Percentiles rank a stretch among this genome's conserved stretches.
Evolutionary conservation across 78 protist genomes (phyloP).

Genomic region (Chrysochromulina parva): DNA sequence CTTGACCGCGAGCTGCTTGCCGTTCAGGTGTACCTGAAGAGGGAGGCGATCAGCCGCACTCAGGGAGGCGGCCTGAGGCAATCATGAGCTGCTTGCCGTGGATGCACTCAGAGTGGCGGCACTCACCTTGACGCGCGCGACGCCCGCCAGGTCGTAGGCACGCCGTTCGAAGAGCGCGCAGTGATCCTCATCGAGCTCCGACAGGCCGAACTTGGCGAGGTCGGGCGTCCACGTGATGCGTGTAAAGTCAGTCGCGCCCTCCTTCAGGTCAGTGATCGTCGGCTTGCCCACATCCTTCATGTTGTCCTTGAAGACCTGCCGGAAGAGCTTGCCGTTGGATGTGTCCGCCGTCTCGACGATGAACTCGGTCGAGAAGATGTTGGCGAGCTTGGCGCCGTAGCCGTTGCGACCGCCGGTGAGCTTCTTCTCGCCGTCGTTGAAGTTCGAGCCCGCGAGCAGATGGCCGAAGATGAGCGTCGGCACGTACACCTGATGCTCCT

Average conservation of each 20-base stretch:
- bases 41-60: too few species aligned
- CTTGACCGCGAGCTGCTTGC: too few species aligned
- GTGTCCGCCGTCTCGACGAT: slow-evolving; percentile 57
- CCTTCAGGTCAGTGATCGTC: neutral
- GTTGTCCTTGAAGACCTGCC: neutral
- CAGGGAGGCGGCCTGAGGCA: too few species aligned
- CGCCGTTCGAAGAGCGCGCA: too few species aligned
- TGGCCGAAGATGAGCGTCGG: too few species aligned
- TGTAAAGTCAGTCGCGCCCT: slow-evolving; percentile 17
- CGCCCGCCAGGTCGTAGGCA: too few species aligned
- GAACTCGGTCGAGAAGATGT: slow-evolving; percentile 84
- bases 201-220: slow-evolving; percentile 43
- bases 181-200: too few species aligned
- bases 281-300: neutral
- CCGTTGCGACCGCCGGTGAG: slow-evolving; percentile 86
- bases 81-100: too few species aligned
- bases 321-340: neutral
- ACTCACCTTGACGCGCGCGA: too few species aligned
- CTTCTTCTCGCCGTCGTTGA: slow-evolving; percentile 25
- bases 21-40: too few species aligned
- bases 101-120: too few species aligned
- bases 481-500: too few species aligned
- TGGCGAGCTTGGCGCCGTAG: slow-evolving; percentile 97
- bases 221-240: slow-evolving; percentile 41
- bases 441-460: slow-evolving; percentile 61